These are phyloP conservation scores for Alternaria burnsii DNA, from an alignment of 2,329 filamentous ascomycete species.

Conservation along the genomic window DNA sequence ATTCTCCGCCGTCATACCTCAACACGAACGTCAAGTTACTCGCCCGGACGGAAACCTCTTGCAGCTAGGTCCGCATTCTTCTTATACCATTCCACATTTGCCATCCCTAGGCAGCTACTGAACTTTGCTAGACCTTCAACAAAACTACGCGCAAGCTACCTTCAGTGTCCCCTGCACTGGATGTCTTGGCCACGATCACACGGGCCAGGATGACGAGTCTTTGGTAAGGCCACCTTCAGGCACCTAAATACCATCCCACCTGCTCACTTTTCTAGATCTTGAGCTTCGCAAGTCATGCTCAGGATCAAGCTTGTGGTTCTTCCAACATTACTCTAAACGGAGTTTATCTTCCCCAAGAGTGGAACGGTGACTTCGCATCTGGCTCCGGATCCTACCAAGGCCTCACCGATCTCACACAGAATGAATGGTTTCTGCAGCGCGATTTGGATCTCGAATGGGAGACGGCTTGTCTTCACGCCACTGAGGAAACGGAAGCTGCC, in stretches of 20 bases:
- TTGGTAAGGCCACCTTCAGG: constrained; percentile 51
- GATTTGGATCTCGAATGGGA: constrained; percentile 51
- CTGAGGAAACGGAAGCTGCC: constrained; percentile 39
- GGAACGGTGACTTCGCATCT: constrained; percentile 48
- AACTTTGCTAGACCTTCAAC: constrained; percentile 41
- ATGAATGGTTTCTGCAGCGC: constrained; percentile 46
- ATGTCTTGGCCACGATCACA: constrained; percentile 53
- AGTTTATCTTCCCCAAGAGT: constrained; percentile 48
- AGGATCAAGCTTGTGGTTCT: constrained; percentile 49
- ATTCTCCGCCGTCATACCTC: constrained; percentile 40
- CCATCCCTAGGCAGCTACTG: constrained; percentile 47
- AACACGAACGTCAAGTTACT: constrained; percentile 21
- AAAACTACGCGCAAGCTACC: constrained; percentile 51
- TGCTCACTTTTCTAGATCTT: constrained; percentile 51
- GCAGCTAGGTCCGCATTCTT: constrained; percentile 40
- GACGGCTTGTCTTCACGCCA: constrained; percentile 49
- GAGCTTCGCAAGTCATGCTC: constrained; percentile 52
- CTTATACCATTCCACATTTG: constrained; percentile 31
- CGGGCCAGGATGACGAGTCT: constrained; percentile 52
- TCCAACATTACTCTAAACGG: constrained; percentile 56
- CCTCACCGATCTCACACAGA: constrained; percentile 40
- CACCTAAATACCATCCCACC: constrained; percentile 34
- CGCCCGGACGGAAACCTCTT: constrained; percentile 33
- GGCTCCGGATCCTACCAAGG: constrained; percentile 46
- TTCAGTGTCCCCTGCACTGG: constrained; percentile 54